Evolutionary conservation across 768 basidiomycete genomes (phyloP).

Genomic region (Boletus insuetus): DNA sequence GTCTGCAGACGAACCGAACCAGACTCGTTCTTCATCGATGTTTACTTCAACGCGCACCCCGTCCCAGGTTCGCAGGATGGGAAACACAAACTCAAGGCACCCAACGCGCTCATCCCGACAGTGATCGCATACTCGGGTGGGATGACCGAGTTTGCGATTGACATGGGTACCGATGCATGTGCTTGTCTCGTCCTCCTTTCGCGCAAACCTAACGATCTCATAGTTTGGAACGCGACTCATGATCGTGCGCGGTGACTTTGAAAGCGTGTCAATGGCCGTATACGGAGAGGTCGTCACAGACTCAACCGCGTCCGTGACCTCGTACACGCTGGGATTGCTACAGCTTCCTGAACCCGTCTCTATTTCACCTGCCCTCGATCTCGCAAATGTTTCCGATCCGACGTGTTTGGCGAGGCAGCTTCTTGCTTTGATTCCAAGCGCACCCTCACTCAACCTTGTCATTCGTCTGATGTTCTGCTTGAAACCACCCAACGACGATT

Average conservation of each 20-base stretch:
- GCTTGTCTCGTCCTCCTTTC: background rate
- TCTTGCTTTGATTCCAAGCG: slow-evolving; percentile 56
- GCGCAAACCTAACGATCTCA: slow-evolving; percentile 1
- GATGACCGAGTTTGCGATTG: slow-evolving; percentile 59
- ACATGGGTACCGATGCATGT: slow-evolving; percentile 68
- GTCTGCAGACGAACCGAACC: slow-evolving; percentile 62
- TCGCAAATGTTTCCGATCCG: slow-evolving; percentile 58
- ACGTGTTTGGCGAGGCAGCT: slow-evolving; percentile 59
- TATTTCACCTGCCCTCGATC: slow-evolving; percentile 55
- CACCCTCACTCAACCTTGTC: slow-evolving; percentile 62
- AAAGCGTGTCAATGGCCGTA: slow-evolving; percentile 50
- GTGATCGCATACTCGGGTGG: slow-evolving; percentile 70
- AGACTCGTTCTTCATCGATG: slow-evolving; percentile 66
- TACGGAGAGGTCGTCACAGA: slow-evolving; percentile 57
- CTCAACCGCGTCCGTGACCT: slow-evolving; percentile 29
- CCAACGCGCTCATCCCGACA: slow-evolving; percentile 73
- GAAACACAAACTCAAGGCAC: slow-evolving; percentile 59
- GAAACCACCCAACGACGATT: slow-evolving; percentile 76
- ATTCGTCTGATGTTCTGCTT: slow-evolving; percentile 76
- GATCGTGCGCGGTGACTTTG: slow-evolving; percentile 76
- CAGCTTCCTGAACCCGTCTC: slow-evolving; percentile 34
- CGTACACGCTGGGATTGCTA: slow-evolving; percentile 43
- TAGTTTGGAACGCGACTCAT: slow-evolving; percentile 76
- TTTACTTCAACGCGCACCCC: slow-evolving; percentile 72
- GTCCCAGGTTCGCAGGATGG: slow-evolving; percentile 39